These are phyloP conservation scores for Fomitiporia mediterranea DNA, from an alignment of 1,284 basidiomycete species.

Conservation along the genomic window DNA sequence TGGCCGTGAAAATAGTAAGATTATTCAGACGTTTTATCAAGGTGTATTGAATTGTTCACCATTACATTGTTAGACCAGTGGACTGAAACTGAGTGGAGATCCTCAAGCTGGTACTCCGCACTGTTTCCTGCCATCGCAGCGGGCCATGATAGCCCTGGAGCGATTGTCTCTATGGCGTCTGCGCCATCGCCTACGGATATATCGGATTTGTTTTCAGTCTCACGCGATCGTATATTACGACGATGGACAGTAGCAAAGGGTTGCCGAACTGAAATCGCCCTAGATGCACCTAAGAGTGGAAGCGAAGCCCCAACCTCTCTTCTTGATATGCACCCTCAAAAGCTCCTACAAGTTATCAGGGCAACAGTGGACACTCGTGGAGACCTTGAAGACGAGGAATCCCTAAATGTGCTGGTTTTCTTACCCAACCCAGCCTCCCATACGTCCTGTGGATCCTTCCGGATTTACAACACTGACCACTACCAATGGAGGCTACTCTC, in stretches of 20 bases:
- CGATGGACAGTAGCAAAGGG: constrained; percentile 75
- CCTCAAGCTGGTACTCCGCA: constrained; percentile 60
- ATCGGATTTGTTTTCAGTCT: constrained; percentile 75
- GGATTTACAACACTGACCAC: constrained; percentile 47
- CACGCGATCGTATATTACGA: constrained; percentile 81
- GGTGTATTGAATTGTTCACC: not conserved
- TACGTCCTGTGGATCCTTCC: constrained; percentile 66
- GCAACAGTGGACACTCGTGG: constrained; percentile 38
- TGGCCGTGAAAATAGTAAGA: not conserved
- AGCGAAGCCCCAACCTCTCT: constrained; percentile 39
- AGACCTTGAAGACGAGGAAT: constrained; percentile 32
- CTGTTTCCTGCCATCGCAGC: constrained; percentile 55
- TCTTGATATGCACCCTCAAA: constrained; percentile 54
- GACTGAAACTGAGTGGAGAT: constrained; percentile 60
- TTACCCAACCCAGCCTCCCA: constrained; percentile 59
- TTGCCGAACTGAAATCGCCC: constrained; percentile 55
- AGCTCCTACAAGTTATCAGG: constrained; percentile 55
- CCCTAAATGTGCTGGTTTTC: constrained; percentile 49
- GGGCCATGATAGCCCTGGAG: constrained; percentile 41
- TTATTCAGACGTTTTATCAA: not conserved
- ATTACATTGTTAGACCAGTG: constrained; percentile 36
- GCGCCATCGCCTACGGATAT: constrained; percentile 70
- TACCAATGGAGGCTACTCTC: constrained; percentile 55
- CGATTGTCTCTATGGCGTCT: constrained; percentile 63
- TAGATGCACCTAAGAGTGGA: constrained; percentile 37